Percentiles rank a stretch among this genome's conserved stretches.
Evolutionary conservation across 805 yeast genomes (phyloP).

Genomic region (Starmerella sirachaensis): DNA sequence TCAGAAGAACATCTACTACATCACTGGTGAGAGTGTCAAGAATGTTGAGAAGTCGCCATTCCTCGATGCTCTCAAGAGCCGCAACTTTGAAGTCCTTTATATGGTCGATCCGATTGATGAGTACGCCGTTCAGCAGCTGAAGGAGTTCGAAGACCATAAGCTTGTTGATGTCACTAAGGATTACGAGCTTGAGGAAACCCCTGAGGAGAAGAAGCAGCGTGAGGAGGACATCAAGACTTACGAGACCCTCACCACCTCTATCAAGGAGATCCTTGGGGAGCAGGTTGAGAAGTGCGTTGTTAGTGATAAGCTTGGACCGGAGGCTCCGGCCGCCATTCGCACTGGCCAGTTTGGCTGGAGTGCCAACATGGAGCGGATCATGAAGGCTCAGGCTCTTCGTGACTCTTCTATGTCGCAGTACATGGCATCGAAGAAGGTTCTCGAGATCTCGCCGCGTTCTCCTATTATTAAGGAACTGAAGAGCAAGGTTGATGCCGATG

Average conservation of each 20-base stretch:
- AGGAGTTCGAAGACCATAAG: conserved; percentile 98
- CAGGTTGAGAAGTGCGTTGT: conserved; percentile 99
- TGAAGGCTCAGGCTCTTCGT: conserved; percentile 99
- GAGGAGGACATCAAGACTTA: conserved; percentile 86
- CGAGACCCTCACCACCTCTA: conserved; percentile 87
- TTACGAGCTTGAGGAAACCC: conserved; percentile 90
- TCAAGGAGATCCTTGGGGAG: conserved; percentile 95
- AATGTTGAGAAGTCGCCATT: conserved; percentile 98
- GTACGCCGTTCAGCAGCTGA: conserved; percentile 97
- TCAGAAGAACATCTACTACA: conserved; percentile 98
- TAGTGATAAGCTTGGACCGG: conserved; percentile 86
- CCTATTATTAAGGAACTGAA: conserved; percentile 90
- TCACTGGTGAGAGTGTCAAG: conserved; percentile 97
- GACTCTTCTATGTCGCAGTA: conserved; percentile 97
- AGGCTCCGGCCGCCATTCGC: conserved; percentile 98
- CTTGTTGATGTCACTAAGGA: conserved; percentile 98
- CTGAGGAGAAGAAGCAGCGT: conserved; percentile 90
- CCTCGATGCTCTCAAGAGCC: conserved; percentile 96
- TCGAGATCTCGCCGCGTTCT: conserved; percentile 96
- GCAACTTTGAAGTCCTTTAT: conserved; percentile 96
- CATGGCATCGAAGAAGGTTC: conserved; percentile 99
- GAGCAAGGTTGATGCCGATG: conserved; percentile 92
- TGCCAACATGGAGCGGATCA: conserved; percentile 99
- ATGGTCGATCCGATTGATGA: conserved; percentile 99
- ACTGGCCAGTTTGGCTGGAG: conserved; percentile 99